Conservation (phyloP, 2,329 filamentous ascomycete genomes). For the Phialophora chinensis region DNA sequence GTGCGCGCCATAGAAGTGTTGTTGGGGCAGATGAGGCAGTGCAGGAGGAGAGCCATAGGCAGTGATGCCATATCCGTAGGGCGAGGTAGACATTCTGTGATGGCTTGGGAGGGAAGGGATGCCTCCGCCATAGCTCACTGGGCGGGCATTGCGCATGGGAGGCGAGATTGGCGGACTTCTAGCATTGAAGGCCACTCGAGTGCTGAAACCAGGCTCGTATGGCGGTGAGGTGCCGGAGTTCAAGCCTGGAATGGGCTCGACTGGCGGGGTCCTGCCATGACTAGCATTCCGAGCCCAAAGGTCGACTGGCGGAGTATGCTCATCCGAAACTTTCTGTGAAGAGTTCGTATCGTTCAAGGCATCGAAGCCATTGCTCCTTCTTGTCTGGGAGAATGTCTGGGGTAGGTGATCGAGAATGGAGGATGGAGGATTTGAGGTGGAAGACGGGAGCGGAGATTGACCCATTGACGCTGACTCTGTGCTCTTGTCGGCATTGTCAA, state of each 20-base stretch:
- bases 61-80: constrained; percentile 49
- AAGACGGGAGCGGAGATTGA: constrained; percentile 21
- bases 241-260: constrained; percentile 32
- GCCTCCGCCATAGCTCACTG: constrained; percentile 51
- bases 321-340: constrained; percentile 39
- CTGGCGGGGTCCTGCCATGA: constrained; percentile 34
- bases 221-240: constrained; percentile 47
- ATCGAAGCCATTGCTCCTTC: constrained; percentile 21
- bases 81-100: constrained; percentile 37
- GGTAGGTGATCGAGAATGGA: constrained; percentile 34
- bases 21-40: constrained; percentile 75
- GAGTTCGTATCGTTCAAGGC: constrained; percentile 32
- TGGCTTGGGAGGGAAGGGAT: constrained; percentile 43
- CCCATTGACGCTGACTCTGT: constrained; percentile 29
- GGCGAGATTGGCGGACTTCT: constrained; percentile 53
- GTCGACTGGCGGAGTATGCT: constrained; percentile 37
- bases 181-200: constrained; percentile 49
- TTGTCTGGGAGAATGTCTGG: constrained; percentile 27
- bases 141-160: constrained; percentile 47
- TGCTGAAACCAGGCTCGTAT: constrained; percentile 48
- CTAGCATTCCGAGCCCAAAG: constrained; percentile 23
- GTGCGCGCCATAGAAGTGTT: constrained; percentile 77
- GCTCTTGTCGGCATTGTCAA: constrained; percentile 34
- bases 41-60: constrained; percentile 59
- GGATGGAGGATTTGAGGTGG: constrained; percentile 18